Evolutionary conservation across 1,284 basidiomycete species (phyloP), one percentile per base, ranked within the genome.

Genomic region (Cutaneotrichosporon spelunceum): DNA sequence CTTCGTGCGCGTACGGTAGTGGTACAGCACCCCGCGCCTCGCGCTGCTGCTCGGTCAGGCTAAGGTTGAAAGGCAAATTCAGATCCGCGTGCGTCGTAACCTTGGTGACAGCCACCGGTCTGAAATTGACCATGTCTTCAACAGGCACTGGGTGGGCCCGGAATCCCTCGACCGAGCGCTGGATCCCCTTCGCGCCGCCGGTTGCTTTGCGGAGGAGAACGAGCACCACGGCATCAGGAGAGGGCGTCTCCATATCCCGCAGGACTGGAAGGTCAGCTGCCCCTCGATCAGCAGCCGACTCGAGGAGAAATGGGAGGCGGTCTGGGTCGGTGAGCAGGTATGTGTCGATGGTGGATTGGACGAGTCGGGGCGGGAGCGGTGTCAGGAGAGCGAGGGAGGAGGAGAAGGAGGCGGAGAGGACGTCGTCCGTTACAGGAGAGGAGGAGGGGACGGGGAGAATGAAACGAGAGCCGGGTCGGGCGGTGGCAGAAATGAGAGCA

Each of bases 1-100:
- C 88, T 80, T 89, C 85, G 69, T 93, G 91, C 5, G 84, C 88
- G 72, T 94, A 95, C 7, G 93, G 93, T 36, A 95, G 78, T 13
- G 90, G 89, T 1, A 95, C 91, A 56, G 85, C 83, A 1, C 89
- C 86, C 56, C 90, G 83, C 16, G 88, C 87, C 64, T 84, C 83
- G 71, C 88, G 86, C 74, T 96, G 93, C n/a, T 87, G 84, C 16
- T 85, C 82, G n/a, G 91, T 94, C 56, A 95, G 84, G 61, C 81
- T 84, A 27, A 96, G 83, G 74, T 94, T 94, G 83, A 96, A 96
- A 0, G 91, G 73, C 27, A 78, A 60, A 47, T 74, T 67, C 47
- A 90, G 77, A 66, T 86, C 75, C 2, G 71, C 83, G 64, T 87
- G 84, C 0, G 85, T 86, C 4, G 85, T 62, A 13, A 23, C 33